Percentiles rank a stretch among this genome's conserved stretches.
Evolutionary conservation across 768 basidiomycete genomes (phyloP).

Genomic region (Mycena belliarum): DNA sequence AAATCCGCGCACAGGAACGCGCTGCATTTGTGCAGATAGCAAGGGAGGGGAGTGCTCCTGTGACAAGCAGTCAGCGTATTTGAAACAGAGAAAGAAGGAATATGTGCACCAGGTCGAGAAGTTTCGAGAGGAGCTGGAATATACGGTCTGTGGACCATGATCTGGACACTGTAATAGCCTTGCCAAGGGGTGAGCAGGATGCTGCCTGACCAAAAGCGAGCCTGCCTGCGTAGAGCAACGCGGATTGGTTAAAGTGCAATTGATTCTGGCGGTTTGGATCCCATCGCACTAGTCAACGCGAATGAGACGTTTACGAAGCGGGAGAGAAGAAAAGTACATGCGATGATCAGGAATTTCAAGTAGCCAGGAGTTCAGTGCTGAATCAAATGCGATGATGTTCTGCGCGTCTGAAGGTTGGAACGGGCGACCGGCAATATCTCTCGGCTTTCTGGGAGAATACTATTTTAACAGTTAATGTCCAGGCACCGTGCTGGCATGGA

Average conservation of each 20-base stretch:
- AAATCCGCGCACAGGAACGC: constrained; percentile 70
- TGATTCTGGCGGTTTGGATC: constrained; percentile 39
- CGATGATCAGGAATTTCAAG: constrained; percentile 66
- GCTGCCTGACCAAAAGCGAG: no score
- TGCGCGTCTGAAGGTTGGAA: constrained; percentile 62
- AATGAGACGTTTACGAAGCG: constrained; percentile 53
- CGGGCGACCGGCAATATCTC: constrained; percentile 47
- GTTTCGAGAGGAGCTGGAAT: constrained; percentile 67
- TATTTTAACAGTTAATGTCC: constrained; percentile 25
- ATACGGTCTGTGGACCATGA: constrained; percentile 79
- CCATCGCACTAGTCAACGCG: constrained; percentile 41
- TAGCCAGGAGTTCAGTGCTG: constrained; percentile 75
- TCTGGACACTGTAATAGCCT: constrained; percentile 54
- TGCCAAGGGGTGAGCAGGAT: not conserved
- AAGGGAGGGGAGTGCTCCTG: constrained; percentile 56
- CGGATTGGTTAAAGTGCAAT: constrained; percentile 58
- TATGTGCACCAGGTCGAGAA: constrained; percentile 25
- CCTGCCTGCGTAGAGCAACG: constrained; percentile 44
- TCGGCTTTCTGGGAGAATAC: constrained; percentile 76
- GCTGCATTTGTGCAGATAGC: constrained; percentile 87
- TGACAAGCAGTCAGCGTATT: not conserved
- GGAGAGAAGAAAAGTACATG: constrained; percentile 28
- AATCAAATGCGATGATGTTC: constrained; percentile 73
- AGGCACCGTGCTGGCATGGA: not conserved
- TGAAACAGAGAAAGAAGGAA: not conserved